These are phyloP conservation scores for Chimonanthus salicifolius DNA, from an alignment of 164 flowering plant genomes.

Conservation along the genomic window DNA sequence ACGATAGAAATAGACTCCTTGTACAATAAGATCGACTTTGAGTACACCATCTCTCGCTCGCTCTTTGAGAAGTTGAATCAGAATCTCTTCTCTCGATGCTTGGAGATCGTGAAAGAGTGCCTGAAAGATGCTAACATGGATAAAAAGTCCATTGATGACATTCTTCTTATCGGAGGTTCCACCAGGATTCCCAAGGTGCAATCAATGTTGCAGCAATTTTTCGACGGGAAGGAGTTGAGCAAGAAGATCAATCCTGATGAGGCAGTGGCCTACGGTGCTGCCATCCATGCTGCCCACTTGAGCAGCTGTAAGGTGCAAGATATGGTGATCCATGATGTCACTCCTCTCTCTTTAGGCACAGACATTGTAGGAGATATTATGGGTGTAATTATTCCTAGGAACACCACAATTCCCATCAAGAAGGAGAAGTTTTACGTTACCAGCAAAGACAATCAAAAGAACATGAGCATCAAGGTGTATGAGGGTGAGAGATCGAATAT, in stretches of 20 bases:
- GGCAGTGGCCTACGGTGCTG: slow-evolving; percentile 63
- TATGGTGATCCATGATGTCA: slow-evolving; percentile 44
- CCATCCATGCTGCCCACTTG: slow-evolving; percentile 52
- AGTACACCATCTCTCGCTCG: slow-evolving; percentile 45
- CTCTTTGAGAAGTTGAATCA: slow-evolving; percentile 53
- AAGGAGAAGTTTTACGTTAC: slow-evolving; percentile 42
- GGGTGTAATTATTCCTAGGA: slow-evolving; percentile 49
- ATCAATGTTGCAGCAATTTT: slow-evolving; percentile 50
- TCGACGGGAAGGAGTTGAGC: slow-evolving; percentile 57
- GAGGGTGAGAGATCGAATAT: slow-evolving; percentile 59
- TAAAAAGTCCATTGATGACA: slow-evolving; percentile 42
- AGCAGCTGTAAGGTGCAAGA: slow-evolving; percentile 49
- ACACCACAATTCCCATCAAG: slow-evolving; percentile 55
- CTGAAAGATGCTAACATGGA: slow-evolving; percentile 49
- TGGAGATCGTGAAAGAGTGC: slow-evolving; percentile 53
- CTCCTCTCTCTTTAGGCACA: slow-evolving; percentile 48
- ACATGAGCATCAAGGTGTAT: slow-evolving; percentile 43
- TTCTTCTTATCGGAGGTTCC: slow-evolving; percentile 59
- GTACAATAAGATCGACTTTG: slow-evolving; percentile 50
- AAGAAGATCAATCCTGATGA: slow-evolving; percentile 60
- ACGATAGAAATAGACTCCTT: slow-evolving; percentile 49
- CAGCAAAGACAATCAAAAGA: slow-evolving; percentile 45
- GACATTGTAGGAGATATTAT: slow-evolving; percentile 47
- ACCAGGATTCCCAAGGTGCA: slow-evolving; percentile 57
- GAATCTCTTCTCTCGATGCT: slow-evolving; percentile 47